phyloP scores from a whole-genome alignment of 2,329 filamentous ascomycete species.

The Penicillium sp. region DNA sequence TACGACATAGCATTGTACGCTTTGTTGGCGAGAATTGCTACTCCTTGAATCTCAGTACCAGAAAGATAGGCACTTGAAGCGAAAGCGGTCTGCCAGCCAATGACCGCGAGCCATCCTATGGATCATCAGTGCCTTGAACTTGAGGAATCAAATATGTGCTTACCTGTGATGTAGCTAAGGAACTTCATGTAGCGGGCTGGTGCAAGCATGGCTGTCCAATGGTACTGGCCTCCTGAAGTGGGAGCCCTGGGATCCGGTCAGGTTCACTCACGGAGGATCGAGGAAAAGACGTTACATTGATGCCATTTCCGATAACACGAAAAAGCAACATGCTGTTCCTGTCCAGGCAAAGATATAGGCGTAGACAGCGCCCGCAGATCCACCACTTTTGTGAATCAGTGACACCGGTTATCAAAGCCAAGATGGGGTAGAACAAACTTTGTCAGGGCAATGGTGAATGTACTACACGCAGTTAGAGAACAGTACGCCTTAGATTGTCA shows the following conservation, averaged over 20 bases:
- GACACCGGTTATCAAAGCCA: background rate
- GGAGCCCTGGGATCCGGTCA: background rate
- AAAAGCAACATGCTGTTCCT: background rate
- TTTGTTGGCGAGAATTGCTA: background rate
- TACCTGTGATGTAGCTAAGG: constrained; percentile 4
- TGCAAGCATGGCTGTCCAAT: constrained; percentile 6
- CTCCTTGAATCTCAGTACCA: constrained; percentile 3
- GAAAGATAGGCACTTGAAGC: background rate
- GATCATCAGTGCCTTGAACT: background rate
- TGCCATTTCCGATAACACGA: background rate
- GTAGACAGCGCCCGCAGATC: constrained; percentile 2
- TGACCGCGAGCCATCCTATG: background rate
- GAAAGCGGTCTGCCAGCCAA: constrained; percentile 4
- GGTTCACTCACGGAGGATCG: background rate
- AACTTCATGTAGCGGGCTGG: background rate
- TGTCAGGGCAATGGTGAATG: background rate
- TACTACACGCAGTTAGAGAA: background rate
- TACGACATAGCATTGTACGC: constrained; percentile 10
- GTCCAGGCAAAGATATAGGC: background rate
- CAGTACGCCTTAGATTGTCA: background rate
- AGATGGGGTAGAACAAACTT: background rate
- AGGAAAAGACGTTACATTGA: background rate
- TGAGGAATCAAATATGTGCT: fast-evolving
- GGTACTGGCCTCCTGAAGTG: constrained; percentile 2
- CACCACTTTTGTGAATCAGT: constrained; percentile 1